Conservation (phyloP, 1,284 basidiomycete genomes). For the Marasmius tenuissimus region DNA sequence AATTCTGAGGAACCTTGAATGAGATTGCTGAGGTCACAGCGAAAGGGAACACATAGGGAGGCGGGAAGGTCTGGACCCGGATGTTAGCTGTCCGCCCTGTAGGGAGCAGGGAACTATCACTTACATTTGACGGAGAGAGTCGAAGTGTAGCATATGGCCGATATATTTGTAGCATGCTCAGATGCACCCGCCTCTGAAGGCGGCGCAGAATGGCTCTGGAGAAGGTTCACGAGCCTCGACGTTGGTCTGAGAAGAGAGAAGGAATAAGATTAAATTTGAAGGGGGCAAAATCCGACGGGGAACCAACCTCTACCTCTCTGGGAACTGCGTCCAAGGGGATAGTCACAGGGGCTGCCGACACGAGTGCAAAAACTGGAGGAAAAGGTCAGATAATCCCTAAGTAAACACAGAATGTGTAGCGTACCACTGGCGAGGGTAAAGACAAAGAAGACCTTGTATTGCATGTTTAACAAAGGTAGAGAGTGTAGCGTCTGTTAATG, state of each 20-base stretch:
- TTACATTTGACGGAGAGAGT: no score
- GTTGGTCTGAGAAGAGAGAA: neutral
- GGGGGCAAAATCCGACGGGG: neutral
- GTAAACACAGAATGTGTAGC: neutral
- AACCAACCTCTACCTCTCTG: neutral
- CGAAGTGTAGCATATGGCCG: no score
- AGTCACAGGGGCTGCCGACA: neutral
- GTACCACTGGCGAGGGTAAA: neutral
- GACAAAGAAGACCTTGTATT: neutral
- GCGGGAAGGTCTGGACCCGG: no score
- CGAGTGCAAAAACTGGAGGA: neutral
- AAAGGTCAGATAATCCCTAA: neutral
- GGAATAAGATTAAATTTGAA: neutral
- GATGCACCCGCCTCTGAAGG: neutral
- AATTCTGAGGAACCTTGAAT: neutral
- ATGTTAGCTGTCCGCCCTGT: no score
- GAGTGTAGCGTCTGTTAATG: neutral
- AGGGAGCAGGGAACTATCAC: no score
- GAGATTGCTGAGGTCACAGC: neutral
- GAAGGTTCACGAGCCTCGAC: neutral
- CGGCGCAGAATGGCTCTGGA: neutral
- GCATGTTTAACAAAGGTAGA: neutral
- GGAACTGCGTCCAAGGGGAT: neutral
- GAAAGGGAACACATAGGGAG: neutral
- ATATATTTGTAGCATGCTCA: neutral